These are phyloP conservation scores for Apiospora marii DNA, from an alignment of 2,329 filamentous ascomycete species.

Conservation along the genomic window DNA sequence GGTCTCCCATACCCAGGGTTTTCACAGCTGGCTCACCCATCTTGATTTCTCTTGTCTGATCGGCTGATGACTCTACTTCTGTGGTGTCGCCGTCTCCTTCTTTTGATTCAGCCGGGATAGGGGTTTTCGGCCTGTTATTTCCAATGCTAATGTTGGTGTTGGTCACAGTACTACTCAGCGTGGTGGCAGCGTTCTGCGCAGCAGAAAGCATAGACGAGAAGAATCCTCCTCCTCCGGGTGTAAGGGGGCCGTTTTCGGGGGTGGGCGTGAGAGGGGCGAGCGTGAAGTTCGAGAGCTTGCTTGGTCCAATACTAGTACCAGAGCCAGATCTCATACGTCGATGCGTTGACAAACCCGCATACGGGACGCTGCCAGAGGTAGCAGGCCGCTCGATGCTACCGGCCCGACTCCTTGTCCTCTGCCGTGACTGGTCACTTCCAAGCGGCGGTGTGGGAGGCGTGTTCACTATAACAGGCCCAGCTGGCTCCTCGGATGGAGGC, in stretches of 20 bases:
- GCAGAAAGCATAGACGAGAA: slow-evolving; percentile 94
- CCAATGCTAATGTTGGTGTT: slow-evolving; percentile 67
- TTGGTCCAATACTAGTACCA: slow-evolving; percentile 67
- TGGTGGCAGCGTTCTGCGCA: slow-evolving; percentile 88
- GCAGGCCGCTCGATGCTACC: slow-evolving; percentile 38
- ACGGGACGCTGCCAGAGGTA: slow-evolving; percentile 62
- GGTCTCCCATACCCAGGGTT: slow-evolving; percentile 86
- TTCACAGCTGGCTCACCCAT: slow-evolving; percentile 77
- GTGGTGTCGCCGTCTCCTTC: slow-evolving; percentile 47
- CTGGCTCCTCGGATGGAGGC: slow-evolving; percentile 53
- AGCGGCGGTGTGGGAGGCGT: slow-evolving; percentile 72
- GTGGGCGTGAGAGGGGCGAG: slow-evolving; percentile 78
- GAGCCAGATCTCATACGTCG: slow-evolving; percentile 62
- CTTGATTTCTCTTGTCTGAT: slow-evolving; percentile 47
- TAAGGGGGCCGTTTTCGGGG: slow-evolving; percentile 65
- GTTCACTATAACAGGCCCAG: slow-evolving; percentile 66
- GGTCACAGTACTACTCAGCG: slow-evolving; percentile 76
- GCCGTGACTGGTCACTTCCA: slow-evolving; percentile 32
- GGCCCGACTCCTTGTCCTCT: slow-evolving; percentile 30
- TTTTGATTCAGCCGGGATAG: slow-evolving; percentile 44
- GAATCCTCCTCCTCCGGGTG: slow-evolving; percentile 71
- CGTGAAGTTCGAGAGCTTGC: slow-evolving; percentile 84
- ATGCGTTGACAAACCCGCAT: slow-evolving; percentile 70
- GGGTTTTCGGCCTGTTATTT: slow-evolving; percentile 52
- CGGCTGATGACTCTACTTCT: slow-evolving; percentile 53